phyloP scores from a whole-genome alignment of 2,329 filamentous ascomycete genomes.

The Sclerotiophoma versabilis region DNA sequence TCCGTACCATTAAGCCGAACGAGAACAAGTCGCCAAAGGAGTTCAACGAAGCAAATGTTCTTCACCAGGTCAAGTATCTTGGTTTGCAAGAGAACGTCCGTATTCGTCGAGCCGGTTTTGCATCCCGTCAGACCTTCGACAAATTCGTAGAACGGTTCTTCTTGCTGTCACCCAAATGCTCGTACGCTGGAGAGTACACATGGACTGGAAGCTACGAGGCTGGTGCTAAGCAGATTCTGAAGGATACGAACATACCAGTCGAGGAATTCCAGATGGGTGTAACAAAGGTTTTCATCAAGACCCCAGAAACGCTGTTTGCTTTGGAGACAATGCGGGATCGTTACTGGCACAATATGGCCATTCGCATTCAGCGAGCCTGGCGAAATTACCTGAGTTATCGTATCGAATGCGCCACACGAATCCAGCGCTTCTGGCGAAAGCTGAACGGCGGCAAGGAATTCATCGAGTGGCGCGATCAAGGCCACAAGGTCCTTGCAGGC shows the following conservation, averaged over 20 bases:
- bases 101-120: conserved; percentile 94
- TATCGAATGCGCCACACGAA: conserved; percentile 88
- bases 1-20: conserved; percentile 98
- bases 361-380: conserved; percentile 96
- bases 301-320: conserved; percentile 94
- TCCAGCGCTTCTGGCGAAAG: conserved; percentile 94
- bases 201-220: conserved; percentile 90
- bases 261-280: conserved; percentile 98
- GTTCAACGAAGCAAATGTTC: conserved; percentile 88
- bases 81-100: conserved; percentile 99
- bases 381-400: conserved; percentile 93
- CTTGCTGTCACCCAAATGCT: conserved; percentile 89
- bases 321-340: conserved; percentile 96
- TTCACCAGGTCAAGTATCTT: conserved; percentile 98
- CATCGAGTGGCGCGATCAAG: conserved; percentile 84
- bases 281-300: conserved; percentile 97
- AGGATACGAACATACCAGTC: conserved; percentile 91
- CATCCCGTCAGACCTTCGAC: conserved; percentile 95
- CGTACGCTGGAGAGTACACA: conserved; percentile 95
- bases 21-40: conserved; percentile 97
- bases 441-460: conserved; percentile 91
- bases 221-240: conserved; percentile 89
- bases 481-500: conserved; percentile 79
- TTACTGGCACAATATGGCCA: conserved; percentile 99
- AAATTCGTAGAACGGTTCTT: conserved; percentile 99